Evolutionary conservation across 768 basidiomycete genomes (phyloP).

Genomic region (Kwoniella dejecticola): DNA sequence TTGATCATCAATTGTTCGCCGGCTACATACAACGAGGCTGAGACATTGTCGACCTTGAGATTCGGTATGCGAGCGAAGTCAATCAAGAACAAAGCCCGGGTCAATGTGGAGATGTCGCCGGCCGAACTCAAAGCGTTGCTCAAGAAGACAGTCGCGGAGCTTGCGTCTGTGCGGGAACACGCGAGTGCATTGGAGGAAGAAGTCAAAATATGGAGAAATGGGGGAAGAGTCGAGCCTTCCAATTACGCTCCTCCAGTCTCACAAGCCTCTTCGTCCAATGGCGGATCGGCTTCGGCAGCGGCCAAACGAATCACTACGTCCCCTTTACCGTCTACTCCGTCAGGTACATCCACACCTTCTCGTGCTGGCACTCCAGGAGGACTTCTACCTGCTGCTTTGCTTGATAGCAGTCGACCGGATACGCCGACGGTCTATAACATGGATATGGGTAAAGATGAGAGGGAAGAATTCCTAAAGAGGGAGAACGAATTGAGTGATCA

Average conservation of each 20-base stretch:
- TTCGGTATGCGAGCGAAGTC: constrained; percentile 99
- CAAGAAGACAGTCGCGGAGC: constrained; percentile 83
- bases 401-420: constrained; percentile 81
- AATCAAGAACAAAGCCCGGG: constrained; percentile 99
- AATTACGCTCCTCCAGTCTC: constrained; percentile 66
- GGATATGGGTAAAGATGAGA: constrained; percentile 89
- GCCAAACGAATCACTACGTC: constrained; percentile 62
- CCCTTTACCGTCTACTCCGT: constrained; percentile 64
- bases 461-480: constrained; percentile 91
- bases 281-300: constrained; percentile 44
- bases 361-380: constrained; percentile 57
- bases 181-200: constrained; percentile 85
- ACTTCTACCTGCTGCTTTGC: constrained; percentile 72
- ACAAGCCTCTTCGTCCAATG: constrained; percentile 4
- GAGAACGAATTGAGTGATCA: constrained; percentile 96
- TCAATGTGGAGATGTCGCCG: constrained; percentile 94
- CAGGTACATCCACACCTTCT: constrained; percentile 63
- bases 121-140: constrained; percentile 91
- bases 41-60: constrained; percentile 93
- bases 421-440: constrained; percentile 74
- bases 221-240: constrained; percentile 76
- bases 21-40: constrained; percentile 92
- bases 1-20: constrained; percentile 97
- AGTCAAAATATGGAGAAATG: constrained; percentile 81
- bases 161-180: constrained; percentile 79